A percentile compares a stretch with the other conserved stretches of the same genome.
phyloP scores from a whole-genome alignment of 2,329 filamentous ascomycete genomes.

The Alternaria sp. region DNA sequence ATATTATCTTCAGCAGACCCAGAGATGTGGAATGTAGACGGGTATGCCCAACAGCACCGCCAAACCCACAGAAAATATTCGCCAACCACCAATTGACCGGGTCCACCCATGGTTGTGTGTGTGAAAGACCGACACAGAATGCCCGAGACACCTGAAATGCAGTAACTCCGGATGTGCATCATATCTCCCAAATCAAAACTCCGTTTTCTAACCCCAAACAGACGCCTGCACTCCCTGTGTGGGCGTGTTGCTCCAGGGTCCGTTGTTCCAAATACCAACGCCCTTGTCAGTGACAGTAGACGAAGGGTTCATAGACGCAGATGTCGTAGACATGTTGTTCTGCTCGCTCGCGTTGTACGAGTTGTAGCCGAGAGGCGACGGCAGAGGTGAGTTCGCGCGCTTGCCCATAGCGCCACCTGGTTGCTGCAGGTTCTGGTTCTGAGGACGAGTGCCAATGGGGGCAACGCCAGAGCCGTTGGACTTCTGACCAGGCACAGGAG shows the following conservation, averaged over 20 bases:
- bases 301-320: conserved; percentile 66
- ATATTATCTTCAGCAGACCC: conserved; percentile 41
- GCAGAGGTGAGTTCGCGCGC: conserved; percentile 86
- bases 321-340: conserved; percentile 55
- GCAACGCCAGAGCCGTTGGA: conserved; percentile 74
- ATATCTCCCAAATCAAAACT: conserved; percentile 47
- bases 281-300: conserved; percentile 56
- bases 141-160: conserved; percentile 54
- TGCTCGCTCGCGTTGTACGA: conserved; percentile 70
- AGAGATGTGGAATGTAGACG: conserved; percentile 46
- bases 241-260: conserved; percentile 79
- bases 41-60: conserved; percentile 40
- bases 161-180: conserved; percentile 54
- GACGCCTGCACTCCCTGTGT: conserved; percentile 84
- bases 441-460: conserved; percentile 90
- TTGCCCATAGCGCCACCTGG: conserved; percentile 72
- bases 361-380: conserved; percentile 77
- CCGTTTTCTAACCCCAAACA: conserved; percentile 79
- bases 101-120: conserved; percentile 37
- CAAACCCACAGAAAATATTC: conserved; percentile 45
- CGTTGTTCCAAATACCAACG: conserved; percentile 73
- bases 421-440: conserved; percentile 63
- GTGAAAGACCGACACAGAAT: conserved; percentile 50
- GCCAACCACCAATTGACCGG: conserved; percentile 34
- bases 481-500: conserved; percentile 72